Evolutionary conservation across 257 asterid genomes (phyloP).

Genomic region (Solanum chmielewskii): DNA sequence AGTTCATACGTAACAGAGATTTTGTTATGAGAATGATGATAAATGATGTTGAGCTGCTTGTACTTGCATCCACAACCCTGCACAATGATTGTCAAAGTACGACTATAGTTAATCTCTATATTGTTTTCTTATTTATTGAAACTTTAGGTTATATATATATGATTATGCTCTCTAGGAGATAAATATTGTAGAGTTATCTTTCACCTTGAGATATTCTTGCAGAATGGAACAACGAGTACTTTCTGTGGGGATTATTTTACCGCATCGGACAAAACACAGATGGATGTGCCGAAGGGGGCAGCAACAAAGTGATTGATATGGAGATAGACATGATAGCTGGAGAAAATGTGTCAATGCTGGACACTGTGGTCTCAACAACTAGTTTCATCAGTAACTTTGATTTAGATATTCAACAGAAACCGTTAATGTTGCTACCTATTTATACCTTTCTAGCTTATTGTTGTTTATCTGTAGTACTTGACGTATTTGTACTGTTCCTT

Average conservation of each 20-base stretch:
- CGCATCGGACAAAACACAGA: background rate
- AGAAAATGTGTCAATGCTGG: conserved; percentile 19
- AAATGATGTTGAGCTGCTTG: conserved; percentile 4
- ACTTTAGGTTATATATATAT: too few relatives aligned
- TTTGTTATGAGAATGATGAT: conserved; percentile 32
- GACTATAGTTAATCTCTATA: background rate
- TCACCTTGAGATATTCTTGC: background rate
- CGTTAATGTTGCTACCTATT: background rate
- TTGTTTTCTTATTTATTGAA: background rate
- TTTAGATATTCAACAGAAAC: background rate
- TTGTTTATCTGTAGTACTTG: background rate
- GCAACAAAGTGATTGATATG: conserved; percentile 20
- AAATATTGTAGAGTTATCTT: background rate
- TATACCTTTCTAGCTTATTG: background rate
- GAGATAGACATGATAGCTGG: conserved; percentile 52
- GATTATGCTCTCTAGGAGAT: too few relatives aligned
- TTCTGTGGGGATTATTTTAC: conserved; percentile 54
- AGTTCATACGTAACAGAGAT: conserved; percentile 15
- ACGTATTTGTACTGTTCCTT: background rate
- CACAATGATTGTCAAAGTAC: conserved; percentile 39
- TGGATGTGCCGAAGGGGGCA: background rate
- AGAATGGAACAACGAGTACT: conserved; percentile 43
- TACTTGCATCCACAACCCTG: conserved; percentile 33
- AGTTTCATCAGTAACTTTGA: background rate
- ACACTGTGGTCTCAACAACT: conserved; percentile 7